Conservation (phyloP, 2,329 filamentous ascomycete species). For the Harringtonia aguacate region DNA sequence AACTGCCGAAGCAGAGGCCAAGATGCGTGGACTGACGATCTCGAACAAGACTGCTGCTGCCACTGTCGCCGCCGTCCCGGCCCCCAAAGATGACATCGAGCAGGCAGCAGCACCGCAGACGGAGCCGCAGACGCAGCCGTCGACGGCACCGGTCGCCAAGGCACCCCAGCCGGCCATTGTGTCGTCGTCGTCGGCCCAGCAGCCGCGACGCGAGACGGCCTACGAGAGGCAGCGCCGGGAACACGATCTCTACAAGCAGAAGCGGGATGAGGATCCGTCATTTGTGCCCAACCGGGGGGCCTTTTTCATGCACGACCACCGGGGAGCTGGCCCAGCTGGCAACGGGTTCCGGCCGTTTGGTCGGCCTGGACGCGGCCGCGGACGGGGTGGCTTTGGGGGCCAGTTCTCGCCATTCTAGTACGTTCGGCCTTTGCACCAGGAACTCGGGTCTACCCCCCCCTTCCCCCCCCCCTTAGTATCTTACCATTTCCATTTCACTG, state of each 20-base stretch:
- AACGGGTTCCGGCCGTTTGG: constrained; percentile 67
- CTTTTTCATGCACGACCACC: constrained; percentile 96
- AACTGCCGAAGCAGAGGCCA: constrained; percentile 43
- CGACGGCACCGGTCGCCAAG: not conserved
- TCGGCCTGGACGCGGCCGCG: constrained; percentile 50
- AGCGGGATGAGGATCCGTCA: constrained; percentile 77
- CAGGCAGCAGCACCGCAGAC: not conserved
- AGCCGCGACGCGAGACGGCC: constrained; percentile 33
- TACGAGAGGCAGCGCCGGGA: constrained; percentile 69
- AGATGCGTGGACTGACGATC: constrained; percentile 44
- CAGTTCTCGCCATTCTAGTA: constrained; percentile 54
- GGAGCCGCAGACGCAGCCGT: not conserved
- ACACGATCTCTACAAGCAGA: constrained; percentile 83
- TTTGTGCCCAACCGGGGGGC: constrained; percentile 90
- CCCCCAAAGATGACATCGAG: too few species aligned
- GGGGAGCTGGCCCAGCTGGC: constrained; percentile 63
- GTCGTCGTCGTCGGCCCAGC: constrained; percentile 6
- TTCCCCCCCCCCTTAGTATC: not conserved
- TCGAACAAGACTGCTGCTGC: not conserved
- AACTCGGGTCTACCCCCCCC: too few species aligned
- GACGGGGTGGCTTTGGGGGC: constrained; percentile 43
- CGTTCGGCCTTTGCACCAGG: constrained; percentile 21
- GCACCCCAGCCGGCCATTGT: constrained; percentile 25
- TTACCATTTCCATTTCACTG: not conserved
- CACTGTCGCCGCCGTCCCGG: constrained; percentile 6